Evolutionary conservation across 2,329 filamentous ascomycete species (phyloP), one percentile per base, ranked within the genome.

Genomic region (Cyanodermella asteris): DNA sequence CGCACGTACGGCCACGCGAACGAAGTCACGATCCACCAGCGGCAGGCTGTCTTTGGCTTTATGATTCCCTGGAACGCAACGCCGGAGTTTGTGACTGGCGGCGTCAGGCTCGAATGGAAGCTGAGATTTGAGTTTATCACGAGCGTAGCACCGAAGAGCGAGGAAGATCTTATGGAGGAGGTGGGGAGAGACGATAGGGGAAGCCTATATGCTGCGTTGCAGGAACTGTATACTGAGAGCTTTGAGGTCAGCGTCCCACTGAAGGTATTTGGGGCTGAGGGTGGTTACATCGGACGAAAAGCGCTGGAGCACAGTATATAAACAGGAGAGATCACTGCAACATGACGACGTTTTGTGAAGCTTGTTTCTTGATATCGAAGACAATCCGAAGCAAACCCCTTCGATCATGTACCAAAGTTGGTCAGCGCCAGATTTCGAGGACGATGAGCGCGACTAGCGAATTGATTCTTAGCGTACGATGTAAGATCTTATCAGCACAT

Each of bases 41-140:
- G 74, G 6, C 63, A 80, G 24, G 59, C 84, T 13, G 67, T 76
- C 5, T 93, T 94, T 40, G 71, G 61, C 6, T 75, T 81, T 0
- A 74, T 77, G 0, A 81, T 97, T 24, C 87, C 87, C 0, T 62
- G 74, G 11, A 61, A 61, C 9, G 81, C 78, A 1, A 91, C 82
- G 1, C 87, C 87, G 0, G 81, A 87, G 34, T 91, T 97, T 36
- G 64, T 90, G 23, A 97, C 87, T 0, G 91, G 70, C 32, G 82
- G 82, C 2, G 66, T 97, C 4, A 75, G 66, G 34, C 55, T 93
- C 14, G 74, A 80, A 36, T 97, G 87, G 87, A 76, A 74, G 44
- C 56, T 97, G 17, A 60, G 78, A 2, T 68, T 97, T 29, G 82
- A 94, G 49, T 97, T 97, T 48, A 81, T 91, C 14, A 84, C 84